Evolutionary conservation across 2,329 filamentous ascomycete species (phyloP), one percentile per base, ranked within the genome.

Genomic region (Colletotrichum kahawae): DNA sequence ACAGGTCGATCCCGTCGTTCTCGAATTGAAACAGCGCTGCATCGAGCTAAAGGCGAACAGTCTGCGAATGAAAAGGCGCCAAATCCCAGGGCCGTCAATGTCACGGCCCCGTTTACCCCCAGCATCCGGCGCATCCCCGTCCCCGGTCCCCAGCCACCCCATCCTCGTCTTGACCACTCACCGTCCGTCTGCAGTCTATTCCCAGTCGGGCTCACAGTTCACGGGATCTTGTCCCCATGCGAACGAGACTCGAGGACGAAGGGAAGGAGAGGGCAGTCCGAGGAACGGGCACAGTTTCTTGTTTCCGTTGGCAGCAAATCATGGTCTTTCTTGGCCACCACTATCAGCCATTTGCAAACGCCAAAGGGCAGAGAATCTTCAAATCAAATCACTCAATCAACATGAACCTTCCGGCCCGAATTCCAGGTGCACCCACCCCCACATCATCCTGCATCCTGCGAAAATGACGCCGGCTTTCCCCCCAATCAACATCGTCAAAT

Each of bases 401-500:
- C 62, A 43, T 60, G 69, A 74, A 60, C 59, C 71, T 65, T 63
- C 67, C 63, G 72, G 56, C 56, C 72, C 63, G 68, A 72, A 71
- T 66, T 36, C 63, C 56, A 75, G 43, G 72, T 62, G 54, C 72
- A 31, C 38, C 54, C 57, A 71, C 56, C 68, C 72, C 72, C 59
- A 67, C 67, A 70, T 33, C 36, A 67, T 72, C 56, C 57, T 72
- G 43, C 68, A 43, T 75, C 63, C 63, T 67, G n/a, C 31, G 33
- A 56, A 63, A 24, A 56, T 31, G 69, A 57, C 57, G 56, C 33
- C 24, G 24, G 12, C 29, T 57, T 51, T 38, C 16, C 63, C 69
- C 71, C 72, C 71, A 75, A 75, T 75, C 72, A 75, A 16, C 56
- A 36, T 67, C 43, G 27, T 8, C 69, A 67, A 75, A 67, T 75